Conservation (phyloP, 2,329 filamentous ascomycete species). For the Xylaria sp. region DNA sequence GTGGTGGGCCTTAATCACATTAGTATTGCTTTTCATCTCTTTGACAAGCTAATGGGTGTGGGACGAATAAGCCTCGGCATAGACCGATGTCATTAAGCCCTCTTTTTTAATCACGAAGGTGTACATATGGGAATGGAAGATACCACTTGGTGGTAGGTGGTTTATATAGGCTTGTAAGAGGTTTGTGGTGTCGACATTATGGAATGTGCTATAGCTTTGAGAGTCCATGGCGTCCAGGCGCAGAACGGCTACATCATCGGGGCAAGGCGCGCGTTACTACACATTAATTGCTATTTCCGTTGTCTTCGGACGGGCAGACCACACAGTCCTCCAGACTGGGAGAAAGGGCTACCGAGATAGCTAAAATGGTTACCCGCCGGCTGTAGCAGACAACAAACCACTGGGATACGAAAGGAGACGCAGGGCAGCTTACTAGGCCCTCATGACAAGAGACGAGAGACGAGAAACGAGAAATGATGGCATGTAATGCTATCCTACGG, state of each 20-base stretch:
- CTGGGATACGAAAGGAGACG: conserved; percentile 1
- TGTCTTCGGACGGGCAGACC: conserved; percentile 3
- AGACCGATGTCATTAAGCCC: conserved; percentile 3
- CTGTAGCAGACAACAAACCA: neutral
- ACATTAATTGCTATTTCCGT: conserved; percentile 1
- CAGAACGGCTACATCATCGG: conserved; percentile 34
- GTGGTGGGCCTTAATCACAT: conserved; percentile 52
- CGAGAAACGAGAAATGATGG: conserved; percentile 13
- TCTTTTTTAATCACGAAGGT: conserved; percentile 21
- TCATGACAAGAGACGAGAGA: conserved; percentile 25
- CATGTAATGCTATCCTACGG: neutral
- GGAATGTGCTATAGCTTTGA: conserved; percentile 2
- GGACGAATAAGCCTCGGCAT: conserved; percentile 11
- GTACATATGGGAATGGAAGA: conserved; percentile 19
- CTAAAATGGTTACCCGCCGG: neutral
- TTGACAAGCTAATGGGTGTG: conserved; percentile 16
- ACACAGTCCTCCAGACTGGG: neutral
- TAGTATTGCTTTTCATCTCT: conserved; percentile 15
- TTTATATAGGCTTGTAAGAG: conserved; percentile 7
- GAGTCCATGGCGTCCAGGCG: conserved; percentile 26
- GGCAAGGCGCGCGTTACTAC: conserved; percentile 17
- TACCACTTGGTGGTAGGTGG: neutral
- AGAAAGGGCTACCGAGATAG: neutral
- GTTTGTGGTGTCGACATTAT: conserved; percentile 7
- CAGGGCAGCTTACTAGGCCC: neutral